phyloP scores from a whole-genome alignment of 768 basidiomycete genomes.

The Hypholoma sublateritium region DNA sequence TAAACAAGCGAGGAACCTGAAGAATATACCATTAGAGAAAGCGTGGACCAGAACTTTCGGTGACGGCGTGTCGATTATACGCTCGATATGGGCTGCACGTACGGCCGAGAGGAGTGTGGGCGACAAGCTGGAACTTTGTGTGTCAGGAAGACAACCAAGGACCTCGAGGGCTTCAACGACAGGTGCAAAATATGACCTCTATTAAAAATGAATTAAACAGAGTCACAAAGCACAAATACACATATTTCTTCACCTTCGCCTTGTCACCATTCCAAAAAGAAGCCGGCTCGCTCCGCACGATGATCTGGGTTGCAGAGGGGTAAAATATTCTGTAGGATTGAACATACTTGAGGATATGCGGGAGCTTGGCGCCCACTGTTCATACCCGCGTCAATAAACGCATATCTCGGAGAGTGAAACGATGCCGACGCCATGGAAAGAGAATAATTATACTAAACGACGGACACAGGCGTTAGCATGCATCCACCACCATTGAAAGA shows the following conservation, averaged over 20 bases:
- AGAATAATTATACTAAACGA: constrained; percentile 36
- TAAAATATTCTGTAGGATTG: constrained; percentile 39
- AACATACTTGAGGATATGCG: constrained; percentile 48
- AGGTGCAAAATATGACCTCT: constrained; percentile 33
- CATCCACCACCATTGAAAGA: background rate
- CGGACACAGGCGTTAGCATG: background rate
- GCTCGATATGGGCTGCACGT: constrained; percentile 1
- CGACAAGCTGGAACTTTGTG: background rate
- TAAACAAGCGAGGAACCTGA: background rate
- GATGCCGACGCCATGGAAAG: constrained; percentile 48
- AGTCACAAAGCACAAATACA: background rate
- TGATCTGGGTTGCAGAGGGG: constrained; percentile 40
- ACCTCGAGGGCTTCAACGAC: constrained; percentile 36
- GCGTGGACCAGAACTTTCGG: constrained; percentile 42
- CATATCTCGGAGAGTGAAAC: background rate
- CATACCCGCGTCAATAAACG: background rate
- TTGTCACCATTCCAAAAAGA: constrained; percentile 34
- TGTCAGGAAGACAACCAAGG: constrained; percentile 30
- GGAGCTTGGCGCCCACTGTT: constrained; percentile 44
- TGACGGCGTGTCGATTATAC: constrained; percentile 4
- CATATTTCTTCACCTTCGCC: constrained; percentile 23
- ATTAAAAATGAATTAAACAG: background rate
- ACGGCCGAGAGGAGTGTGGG: constrained; percentile 1
- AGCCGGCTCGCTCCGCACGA: constrained; percentile 35
- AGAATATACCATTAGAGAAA: constrained; percentile 46